Evolutionary conservation across 805 yeast species (phyloP).

Genomic region (Metschnikowia continentalis): DNA sequence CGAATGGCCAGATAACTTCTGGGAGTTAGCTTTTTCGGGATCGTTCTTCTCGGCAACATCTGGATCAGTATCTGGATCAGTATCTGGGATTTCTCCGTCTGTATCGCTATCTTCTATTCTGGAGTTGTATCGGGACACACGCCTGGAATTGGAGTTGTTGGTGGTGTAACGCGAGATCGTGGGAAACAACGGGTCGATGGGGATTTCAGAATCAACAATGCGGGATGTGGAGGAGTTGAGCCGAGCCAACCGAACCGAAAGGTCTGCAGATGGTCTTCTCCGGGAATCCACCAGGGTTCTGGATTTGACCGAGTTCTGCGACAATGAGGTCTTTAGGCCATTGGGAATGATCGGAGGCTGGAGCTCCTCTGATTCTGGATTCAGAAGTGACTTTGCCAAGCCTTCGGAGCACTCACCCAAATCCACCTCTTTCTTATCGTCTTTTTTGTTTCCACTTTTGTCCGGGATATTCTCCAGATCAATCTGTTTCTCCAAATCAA

Average conservation of each 20-base stretch:
- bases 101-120: too few species aligned
- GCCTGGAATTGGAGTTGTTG: slow-evolving; percentile 19
- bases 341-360: too few species aligned
- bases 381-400: too few species aligned
- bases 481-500: not conserved
- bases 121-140: too few species aligned
- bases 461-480: not conserved
- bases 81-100: too few species aligned
- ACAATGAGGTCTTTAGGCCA: too few species aligned
- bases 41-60: not conserved
- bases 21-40: not conserved
- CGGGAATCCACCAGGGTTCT: not conserved
- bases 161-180: slow-evolving; percentile 35
- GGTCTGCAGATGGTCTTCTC: not conserved
- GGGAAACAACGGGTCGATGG: slow-evolving; percentile 40
- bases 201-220: slow-evolving; percentile 24
- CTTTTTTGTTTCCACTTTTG: not conserved
- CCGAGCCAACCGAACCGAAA: not conserved
- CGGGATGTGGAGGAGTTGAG: slow-evolving; percentile 5
- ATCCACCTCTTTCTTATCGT: too few species aligned
- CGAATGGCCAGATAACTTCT: not conserved
- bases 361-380: too few species aligned
- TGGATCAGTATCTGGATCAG: too few species aligned
- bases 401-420: too few species aligned
- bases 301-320: not conserved